These are phyloP conservation scores for Botrytis byssoidea DNA, from an alignment of 2,329 filamentous ascomycete genomes.

Conservation along the genomic window DNA sequence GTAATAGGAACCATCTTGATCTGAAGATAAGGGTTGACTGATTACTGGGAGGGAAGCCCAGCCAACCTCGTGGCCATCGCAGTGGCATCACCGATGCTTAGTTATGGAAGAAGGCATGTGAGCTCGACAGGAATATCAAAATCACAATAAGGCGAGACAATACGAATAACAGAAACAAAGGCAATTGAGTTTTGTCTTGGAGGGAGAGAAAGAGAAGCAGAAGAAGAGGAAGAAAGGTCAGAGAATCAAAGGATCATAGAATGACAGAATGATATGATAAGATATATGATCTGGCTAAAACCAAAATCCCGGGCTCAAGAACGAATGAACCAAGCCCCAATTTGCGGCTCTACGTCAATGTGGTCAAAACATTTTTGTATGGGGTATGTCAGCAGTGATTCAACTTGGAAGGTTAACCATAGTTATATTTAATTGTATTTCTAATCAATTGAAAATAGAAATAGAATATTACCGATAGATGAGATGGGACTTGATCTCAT, in stretches of 20 bases:
- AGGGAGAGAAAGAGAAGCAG: neutral
- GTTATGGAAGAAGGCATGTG: conserved; percentile 38
- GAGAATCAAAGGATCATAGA: neutral
- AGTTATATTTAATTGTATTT: neutral
- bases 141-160: neutral
- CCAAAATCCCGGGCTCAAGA: neutral
- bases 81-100: conserved; percentile 40
- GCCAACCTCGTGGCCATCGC: conserved; percentile 33
- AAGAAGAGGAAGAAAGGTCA: neutral
- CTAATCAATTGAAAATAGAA: neutral
- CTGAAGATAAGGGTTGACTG: conserved; percentile 24
- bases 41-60: conserved; percentile 25
- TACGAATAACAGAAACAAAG: neutral
- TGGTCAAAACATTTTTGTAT: neutral
- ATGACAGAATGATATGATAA: neutral
- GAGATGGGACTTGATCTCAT: neutral
- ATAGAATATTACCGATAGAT: too few species aligned
- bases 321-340: neutral
- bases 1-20: conserved; percentile 33
- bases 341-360: neutral
- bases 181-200: neutral
- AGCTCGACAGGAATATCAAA: conserved; percentile 26
- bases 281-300: neutral
- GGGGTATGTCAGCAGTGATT: neutral
- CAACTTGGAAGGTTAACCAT: neutral